Conservation (phyloP, 495 filamentous ascomycete genomes). For the Neurospora pannonica region DNA sequence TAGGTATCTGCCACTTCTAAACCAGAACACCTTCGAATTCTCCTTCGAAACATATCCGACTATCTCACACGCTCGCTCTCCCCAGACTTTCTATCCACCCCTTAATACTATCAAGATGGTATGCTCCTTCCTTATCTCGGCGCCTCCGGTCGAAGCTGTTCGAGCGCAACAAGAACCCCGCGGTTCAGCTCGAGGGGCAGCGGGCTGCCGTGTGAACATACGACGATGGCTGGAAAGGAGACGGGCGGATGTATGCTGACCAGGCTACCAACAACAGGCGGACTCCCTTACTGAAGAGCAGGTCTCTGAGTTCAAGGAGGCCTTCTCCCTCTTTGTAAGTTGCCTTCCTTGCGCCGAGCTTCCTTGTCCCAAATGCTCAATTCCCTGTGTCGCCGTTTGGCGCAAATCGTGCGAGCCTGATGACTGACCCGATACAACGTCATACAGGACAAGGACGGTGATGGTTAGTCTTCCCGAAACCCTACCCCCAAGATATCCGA, state of each 20-base stretch:
- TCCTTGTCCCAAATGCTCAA: not conserved
- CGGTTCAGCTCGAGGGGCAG: conserved; percentile 15
- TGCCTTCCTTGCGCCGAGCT: not conserved
- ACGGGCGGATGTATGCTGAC: conserved; percentile 10
- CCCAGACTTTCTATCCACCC: not conserved
- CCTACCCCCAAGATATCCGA: not conserved
- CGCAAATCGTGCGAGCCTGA: conserved; percentile 5
- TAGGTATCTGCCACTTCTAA: not conserved
- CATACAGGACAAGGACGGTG: conserved; percentile 94
- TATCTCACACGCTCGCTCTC: not conserved
- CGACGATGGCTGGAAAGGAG: conserved; percentile 5
- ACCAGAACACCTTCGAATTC: not conserved
- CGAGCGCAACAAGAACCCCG: conserved; percentile 11
- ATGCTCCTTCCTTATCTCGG: not conserved
- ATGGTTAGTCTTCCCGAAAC: conserved; percentile 66
- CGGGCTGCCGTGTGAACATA: conserved; percentile 1
- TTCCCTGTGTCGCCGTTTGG: not conserved
- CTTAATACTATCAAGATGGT: not conserved
- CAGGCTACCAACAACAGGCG: conserved; percentile 43
- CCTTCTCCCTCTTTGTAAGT: conserved; percentile 99
- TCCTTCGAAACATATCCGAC: not conserved
- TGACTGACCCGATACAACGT: conserved; percentile 10
- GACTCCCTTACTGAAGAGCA: conserved; percentile 97
- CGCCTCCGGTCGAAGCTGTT: not conserved
- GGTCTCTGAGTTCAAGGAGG: conserved; percentile 99